Percentiles rank a stretch among this genome's conserved stretches.
Evolutionary conservation across 73 alveolate genomes (phyloP).

Genomic region (Symbiodinium natans): DNA sequence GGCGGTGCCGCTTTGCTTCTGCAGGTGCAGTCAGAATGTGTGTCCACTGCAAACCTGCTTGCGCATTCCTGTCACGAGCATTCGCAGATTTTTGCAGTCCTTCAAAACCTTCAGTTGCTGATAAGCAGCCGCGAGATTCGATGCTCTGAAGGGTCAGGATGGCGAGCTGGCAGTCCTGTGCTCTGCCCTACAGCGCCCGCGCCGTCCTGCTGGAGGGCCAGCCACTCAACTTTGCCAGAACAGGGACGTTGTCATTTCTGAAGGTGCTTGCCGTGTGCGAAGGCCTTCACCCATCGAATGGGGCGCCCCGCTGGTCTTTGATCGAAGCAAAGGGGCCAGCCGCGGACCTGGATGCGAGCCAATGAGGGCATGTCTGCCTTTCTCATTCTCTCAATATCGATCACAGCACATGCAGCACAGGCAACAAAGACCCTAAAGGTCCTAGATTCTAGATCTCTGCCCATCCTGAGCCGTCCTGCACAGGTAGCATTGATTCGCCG

Average conservation of each 20-base stretch:
- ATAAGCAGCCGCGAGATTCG: too few species aligned
- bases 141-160: conserved; percentile 69
- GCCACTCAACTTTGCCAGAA: background rate
- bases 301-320: conserved; percentile 87
- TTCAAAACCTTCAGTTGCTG: too few species aligned
- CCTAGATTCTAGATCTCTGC: background rate
- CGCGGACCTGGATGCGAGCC: background rate
- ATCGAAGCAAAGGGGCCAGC: conserved; percentile 12
- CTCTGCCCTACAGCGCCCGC: conserved; percentile 87
- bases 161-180: conserved; percentile 67
- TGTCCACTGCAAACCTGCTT: background rate
- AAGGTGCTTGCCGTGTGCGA: background rate
- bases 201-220: conserved; percentile 92
- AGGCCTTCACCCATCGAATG: conserved; percentile 75
- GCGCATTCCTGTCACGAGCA: too few species aligned
- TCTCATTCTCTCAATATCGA: too few species aligned
- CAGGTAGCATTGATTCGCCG: conserved; percentile 17
- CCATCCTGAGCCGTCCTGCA: background rate
- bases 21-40: background rate
- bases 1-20: conserved; percentile 87
- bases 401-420: too few species aligned
- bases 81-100: too few species aligned
- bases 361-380: too few species aligned
- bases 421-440: too few species aligned
- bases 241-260: background rate